A percentile compares a stretch with the other conserved stretches of the same genome.
Conservation (phyloP, 148 eudicot species). For the Nepenthes mirabilis region DNA sequence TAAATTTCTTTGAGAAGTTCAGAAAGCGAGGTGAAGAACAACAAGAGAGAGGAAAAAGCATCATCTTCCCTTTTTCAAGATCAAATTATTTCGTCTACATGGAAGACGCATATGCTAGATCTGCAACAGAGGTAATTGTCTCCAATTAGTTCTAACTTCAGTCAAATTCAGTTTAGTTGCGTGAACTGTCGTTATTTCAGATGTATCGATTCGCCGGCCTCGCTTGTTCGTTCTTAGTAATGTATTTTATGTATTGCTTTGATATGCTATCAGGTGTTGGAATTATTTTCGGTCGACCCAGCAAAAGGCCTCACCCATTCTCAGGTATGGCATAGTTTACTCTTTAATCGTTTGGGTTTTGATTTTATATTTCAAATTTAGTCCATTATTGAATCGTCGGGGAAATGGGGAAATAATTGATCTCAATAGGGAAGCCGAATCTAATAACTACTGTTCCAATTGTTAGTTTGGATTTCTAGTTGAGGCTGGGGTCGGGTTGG, state of each 20-base stretch:
- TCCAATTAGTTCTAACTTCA: too few relatives aligned
- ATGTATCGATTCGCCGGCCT: too few relatives aligned
- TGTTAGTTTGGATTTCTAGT: neutral
- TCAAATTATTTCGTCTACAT: slow-evolving; percentile 12
- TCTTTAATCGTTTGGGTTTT: neutral
- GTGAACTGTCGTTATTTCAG: too few relatives aligned
- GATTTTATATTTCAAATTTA: too few relatives aligned
- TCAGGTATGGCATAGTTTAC: slow-evolving; percentile 35
- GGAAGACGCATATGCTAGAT: slow-evolving; percentile 93
- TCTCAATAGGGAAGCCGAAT: too few relatives aligned
- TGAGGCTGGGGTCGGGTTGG: too few relatives aligned
- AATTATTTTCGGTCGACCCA: slow-evolving; percentile 68
- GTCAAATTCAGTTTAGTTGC: too few relatives aligned
- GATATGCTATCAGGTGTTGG: slow-evolving; percentile 45
- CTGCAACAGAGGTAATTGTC: slow-evolving; percentile 49
- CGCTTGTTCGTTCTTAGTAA: neutral
- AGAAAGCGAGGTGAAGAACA: neutral
- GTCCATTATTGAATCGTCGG: neutral
- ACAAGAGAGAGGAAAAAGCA: neutral
- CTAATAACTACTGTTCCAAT: too few relatives aligned
- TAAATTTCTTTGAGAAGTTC: too few relatives aligned
- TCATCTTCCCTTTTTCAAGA: neutral
- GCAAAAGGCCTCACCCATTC: slow-evolving; percentile 65
- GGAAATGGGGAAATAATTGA: too few relatives aligned
- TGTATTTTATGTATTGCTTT: slow-evolving; percentile 1